Percentiles rank a stretch among this genome's conserved stretches.
These are phyloP conservation scores for Solanum microdontum DNA, from an alignment of 257 asterid species.

Conservation along the genomic window DNA sequence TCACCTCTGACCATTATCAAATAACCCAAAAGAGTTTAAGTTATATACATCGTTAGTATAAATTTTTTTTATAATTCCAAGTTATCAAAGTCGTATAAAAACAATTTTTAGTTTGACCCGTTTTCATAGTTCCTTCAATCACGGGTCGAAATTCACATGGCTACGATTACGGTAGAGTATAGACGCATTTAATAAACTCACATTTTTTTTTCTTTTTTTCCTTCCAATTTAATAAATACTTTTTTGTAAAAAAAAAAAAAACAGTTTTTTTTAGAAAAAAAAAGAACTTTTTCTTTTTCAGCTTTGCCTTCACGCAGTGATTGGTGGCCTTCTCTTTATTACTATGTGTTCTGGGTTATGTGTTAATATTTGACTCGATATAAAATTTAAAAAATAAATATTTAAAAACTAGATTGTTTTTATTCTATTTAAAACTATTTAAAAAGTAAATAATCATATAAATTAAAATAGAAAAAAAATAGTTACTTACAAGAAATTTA, in stretches of 20 bases:
- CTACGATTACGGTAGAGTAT: not conserved
- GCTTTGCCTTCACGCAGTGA: constrained; percentile 21
- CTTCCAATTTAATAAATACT: not conserved
- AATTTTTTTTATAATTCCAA: not conserved
- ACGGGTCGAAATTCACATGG: constrained; percentile 8
- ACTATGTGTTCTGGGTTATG: too few species aligned
- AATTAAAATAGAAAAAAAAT: too few species aligned
- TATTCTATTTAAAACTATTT: too few species aligned
- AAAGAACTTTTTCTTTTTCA: not conserved
- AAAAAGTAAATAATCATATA: too few species aligned
- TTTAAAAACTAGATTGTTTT: too few species aligned
- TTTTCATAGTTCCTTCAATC: not conserved
- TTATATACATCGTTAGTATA: not conserved
- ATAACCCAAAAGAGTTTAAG: accelerated
- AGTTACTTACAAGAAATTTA: too few species aligned
- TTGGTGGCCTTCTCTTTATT: not conserved
- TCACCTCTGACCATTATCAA: accelerated
- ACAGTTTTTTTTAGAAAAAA: too few species aligned
- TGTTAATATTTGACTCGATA: too few species aligned
- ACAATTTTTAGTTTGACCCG: not conserved
- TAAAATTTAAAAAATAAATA: too few species aligned
- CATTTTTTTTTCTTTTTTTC: not conserved
- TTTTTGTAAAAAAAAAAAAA: not conserved
- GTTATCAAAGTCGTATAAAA: not conserved
- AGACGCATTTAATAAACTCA: not conserved